Evolutionary conservation across 345 rosid species (phyloP), one percentile per base, ranked within the genome.

Genomic region (Moringa oleifera): DNA sequence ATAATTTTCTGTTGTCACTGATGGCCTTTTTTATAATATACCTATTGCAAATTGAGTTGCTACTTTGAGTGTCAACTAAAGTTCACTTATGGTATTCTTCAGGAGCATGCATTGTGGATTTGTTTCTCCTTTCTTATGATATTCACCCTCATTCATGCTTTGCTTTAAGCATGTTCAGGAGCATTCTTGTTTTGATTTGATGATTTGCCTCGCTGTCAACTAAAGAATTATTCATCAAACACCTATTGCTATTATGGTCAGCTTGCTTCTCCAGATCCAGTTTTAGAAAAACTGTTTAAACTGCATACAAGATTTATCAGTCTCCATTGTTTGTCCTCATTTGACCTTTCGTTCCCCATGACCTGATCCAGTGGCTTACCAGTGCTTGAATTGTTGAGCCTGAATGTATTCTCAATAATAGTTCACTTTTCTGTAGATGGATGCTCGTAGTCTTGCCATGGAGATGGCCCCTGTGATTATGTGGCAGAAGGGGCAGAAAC

Each of bases 391-490:
- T 33, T 33, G 37, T 33, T 33, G n/a, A n/a, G n/a, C n/a, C n/a
- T n/a, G n/a, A n/a, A n/a, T n/a, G n/a, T n/a, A n/a, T n/a, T n/a
- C 33, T 28, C n/a, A 20, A 17, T 49, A 49, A 53, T 58, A 47
- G 51, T 55, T 62, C 64, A 15, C 37, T 51, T 71, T 41, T 61
- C 53, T 63, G 47, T 73, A 93, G 98, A 88, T 93, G 98, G 98
- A 93, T 86, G 85, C 89, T 17, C 84, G 82, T 37, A 78, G 84
- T 71, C 81, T 93, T 79, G 93, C 97, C 31, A 67, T 83, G 91
- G 98, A 88, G 67, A 86, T 86, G 78, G 87, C 96, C 59, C 91
- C 97, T 8, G 76, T 93, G 62, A 78, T 93, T 54, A 86, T 93
- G 96, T 93, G 98, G 98, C 80, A 71, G 73, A 81, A 82, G 61